Evolutionary conservation across 208 protist species (phyloP).

Genomic region (Tetramitus jugosus): DNA sequence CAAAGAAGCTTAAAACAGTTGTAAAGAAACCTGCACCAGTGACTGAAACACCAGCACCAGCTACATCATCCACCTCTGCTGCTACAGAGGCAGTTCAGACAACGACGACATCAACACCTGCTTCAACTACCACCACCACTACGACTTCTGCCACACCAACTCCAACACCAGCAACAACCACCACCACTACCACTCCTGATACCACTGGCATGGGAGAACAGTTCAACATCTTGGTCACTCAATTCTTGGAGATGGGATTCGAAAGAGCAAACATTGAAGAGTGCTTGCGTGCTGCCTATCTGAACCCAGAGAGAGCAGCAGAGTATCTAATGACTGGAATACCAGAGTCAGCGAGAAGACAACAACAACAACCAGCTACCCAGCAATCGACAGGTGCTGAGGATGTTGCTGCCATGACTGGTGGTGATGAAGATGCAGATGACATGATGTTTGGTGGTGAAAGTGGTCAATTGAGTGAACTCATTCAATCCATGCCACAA

Average conservation of each 20-base stretch:
- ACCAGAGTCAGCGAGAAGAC: not conserved
- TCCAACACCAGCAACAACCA: not conserved
- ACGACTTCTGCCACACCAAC: not conserved
- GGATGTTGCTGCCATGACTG: not conserved
- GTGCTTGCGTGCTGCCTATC: constrained; percentile 13
- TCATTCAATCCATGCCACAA: not conserved
- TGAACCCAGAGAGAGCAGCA: constrained; percentile 1
- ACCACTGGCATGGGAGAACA: not conserved
- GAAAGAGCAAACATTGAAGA: not conserved
- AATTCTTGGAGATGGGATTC: constrained; percentile 25
- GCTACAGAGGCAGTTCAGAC: not conserved
- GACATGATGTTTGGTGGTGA: not conserved
- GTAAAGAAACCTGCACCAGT: not conserved
- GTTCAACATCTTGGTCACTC: not conserved
- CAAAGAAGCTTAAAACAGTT: not conserved
- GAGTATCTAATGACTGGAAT: constrained; percentile 24
- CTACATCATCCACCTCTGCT: not conserved
- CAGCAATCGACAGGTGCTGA: too few relatives aligned
- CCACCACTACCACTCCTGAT: not conserved
- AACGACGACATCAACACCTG: not conserved
- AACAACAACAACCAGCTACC: not conserved
- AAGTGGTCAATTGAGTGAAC: not conserved
- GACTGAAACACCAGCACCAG: not conserved
- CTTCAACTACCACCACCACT: not conserved
- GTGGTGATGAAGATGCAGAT: not conserved